phyloP scores from a whole-genome alignment of 306 rosid genomes.

The Acacia crassicarpa region DNA sequence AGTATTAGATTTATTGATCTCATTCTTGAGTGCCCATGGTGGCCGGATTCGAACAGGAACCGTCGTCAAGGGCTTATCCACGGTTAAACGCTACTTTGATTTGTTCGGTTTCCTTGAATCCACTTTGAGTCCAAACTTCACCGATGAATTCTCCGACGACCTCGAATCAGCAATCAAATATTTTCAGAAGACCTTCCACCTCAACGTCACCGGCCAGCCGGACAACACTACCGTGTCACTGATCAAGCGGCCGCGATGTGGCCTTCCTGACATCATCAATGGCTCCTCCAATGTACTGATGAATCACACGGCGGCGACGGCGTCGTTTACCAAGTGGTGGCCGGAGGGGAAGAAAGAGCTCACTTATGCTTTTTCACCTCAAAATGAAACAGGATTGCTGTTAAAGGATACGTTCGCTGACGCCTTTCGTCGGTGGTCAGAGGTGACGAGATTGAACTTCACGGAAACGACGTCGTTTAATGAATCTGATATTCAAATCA shows the following conservation, averaged over 20 bases:
- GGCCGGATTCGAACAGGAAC: background rate
- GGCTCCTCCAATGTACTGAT: background rate
- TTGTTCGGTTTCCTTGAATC: background rate
- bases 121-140: background rate
- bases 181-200: background rate
- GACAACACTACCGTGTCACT: background rate
- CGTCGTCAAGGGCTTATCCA: background rate
- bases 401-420: background rate
- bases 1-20: background rate
- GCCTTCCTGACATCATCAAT: background rate
- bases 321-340: background rate
- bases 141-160: background rate
- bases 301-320: background rate
- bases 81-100: background rate
- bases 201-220: background rate
- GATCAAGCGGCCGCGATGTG: background rate
- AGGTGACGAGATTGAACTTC: background rate
- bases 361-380: background rate
- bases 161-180: background rate
- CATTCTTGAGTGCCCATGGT: background rate
- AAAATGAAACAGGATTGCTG: background rate
- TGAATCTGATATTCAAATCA: background rate
- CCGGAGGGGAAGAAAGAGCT: background rate
- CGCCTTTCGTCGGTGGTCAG: background rate
- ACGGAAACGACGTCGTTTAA: background rate